Evolutionary conservation across 208 protist species (phyloP).

Genomic region (Leishmania tropica): DNA sequence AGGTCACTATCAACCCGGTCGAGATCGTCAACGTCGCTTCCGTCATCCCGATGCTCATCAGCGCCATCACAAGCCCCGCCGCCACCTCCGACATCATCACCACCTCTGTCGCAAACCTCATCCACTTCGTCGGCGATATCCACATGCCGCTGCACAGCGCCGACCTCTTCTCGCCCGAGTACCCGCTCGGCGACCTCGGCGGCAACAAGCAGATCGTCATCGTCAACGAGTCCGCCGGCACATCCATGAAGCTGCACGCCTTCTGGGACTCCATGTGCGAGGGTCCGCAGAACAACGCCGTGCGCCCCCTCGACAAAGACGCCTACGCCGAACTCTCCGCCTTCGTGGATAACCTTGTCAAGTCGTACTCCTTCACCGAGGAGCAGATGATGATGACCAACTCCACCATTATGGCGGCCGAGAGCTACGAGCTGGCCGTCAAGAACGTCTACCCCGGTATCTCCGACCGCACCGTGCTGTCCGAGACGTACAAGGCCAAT

Average conservation of each 20-base stretch:
- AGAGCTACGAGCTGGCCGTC: conserved; percentile 44
- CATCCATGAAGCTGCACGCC: conserved; percentile 45
- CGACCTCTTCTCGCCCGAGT: conserved; percentile 37
- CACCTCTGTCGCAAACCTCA: conserved; percentile 42
- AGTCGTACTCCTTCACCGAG: conserved; percentile 26
- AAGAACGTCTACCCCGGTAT: conserved; percentile 46
- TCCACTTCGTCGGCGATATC: conserved; percentile 63
- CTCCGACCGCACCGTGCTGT: conserved; percentile 27
- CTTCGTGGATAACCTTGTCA: conserved; percentile 47
- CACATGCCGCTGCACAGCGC: conserved; percentile 32
- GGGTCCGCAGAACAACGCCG: conserved; percentile 23
- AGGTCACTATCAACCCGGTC: conserved; percentile 31
- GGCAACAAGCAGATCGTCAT: conserved; percentile 48
- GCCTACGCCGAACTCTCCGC: conserved; percentile 32
- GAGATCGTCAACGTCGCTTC: conserved; percentile 38
- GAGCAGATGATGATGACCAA: conserved; percentile 36
- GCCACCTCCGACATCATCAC: conserved; percentile 15
- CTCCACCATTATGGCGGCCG: conserved; percentile 32
- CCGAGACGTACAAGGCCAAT: conserved; percentile 30
- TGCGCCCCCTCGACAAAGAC: conserved; percentile 30
- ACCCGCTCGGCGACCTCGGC: conserved; percentile 49
- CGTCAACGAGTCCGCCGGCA: conserved; percentile 15
- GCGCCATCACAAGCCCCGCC: conserved; percentile 19
- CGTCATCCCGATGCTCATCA: conserved; percentile 34
- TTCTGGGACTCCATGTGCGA: conserved; percentile 68